Conservation (phyloP, 2,329 filamentous ascomycete genomes). For the Microcyclospora tardicrescens region DNA sequence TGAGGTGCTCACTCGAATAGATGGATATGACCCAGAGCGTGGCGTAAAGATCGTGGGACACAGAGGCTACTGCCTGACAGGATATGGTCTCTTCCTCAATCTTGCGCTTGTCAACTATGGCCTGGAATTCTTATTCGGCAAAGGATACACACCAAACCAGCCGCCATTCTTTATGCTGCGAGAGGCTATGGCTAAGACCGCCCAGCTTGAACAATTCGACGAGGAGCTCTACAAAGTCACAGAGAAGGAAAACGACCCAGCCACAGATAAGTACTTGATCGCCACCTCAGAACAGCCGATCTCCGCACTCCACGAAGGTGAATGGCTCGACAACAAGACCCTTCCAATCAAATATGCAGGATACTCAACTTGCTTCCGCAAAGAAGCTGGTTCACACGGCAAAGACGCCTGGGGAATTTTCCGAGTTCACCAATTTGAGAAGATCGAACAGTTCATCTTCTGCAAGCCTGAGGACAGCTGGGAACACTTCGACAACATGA, state of each 20-base stretch:
- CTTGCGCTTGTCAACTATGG: constrained; percentile 92
- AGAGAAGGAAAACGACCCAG: constrained; percentile 62
- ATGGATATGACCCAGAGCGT: constrained; percentile 85
- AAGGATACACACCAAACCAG: constrained; percentile 48
- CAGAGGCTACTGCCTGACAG: constrained; percentile 81
- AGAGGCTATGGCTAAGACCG: constrained; percentile 95
- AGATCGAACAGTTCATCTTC: constrained; percentile 70
- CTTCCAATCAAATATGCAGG: constrained; percentile 81
- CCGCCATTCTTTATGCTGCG: constrained; percentile 91
- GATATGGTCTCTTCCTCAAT: constrained; percentile 83
- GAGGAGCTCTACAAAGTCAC: constrained; percentile 95
- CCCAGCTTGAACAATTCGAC: constrained; percentile 92
- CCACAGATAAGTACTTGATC: constrained; percentile 73
- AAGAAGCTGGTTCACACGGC: constrained; percentile 84
- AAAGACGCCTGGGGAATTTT: constrained; percentile 97
- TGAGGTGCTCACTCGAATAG: constrained; percentile 75
- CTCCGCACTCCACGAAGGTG: constrained; percentile 72
- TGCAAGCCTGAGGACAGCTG: constrained; percentile 83
- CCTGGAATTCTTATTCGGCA: constrained; percentile 69
- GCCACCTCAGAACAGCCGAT: constrained; percentile 92
- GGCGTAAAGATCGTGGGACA: constrained; percentile 91
- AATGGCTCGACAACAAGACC: constrained; percentile 77
- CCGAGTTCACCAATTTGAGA: constrained; percentile 96
- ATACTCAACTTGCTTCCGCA: constrained; percentile 89
- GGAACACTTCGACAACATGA: constrained; percentile 91